Conservation (phyloP, 768 basidiomycete species). For the Candolleomyces eurysporus region DNA sequence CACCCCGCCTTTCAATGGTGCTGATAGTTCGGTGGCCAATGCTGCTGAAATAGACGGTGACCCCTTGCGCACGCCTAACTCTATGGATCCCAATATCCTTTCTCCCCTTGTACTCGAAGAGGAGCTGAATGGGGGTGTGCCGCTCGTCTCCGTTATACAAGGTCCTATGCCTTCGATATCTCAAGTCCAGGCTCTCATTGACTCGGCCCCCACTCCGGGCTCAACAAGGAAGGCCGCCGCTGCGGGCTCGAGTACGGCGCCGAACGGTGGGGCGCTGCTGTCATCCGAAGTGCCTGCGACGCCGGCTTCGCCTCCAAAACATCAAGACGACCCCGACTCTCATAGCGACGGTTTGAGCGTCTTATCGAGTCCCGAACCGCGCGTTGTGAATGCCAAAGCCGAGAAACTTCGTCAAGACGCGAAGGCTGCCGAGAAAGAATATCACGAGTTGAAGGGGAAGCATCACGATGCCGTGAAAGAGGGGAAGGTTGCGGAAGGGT, state of each 20-base stretch:
- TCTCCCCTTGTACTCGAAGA: constrained; percentile 18
- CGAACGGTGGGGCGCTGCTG: neutral
- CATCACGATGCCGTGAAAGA: constrained; percentile 36
- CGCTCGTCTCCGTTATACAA: constrained; percentile 1
- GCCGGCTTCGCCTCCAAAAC: neutral
- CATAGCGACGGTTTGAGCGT: constrained; percentile 17
- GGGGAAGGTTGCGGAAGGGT: constrained; percentile 28
- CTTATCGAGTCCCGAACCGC: constrained; percentile 32
- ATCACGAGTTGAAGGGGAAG: constrained; percentile 23
- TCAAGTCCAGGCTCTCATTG: neutral
- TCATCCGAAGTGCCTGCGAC: neutral
- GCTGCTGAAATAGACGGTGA: neutral
- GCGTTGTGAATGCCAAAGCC: constrained; percentile 29
- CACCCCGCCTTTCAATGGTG: neutral
- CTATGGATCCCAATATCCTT: constrained; percentile 6
- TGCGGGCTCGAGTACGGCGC: neutral
- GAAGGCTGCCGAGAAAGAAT: constrained; percentile 32
- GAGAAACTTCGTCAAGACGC: constrained; percentile 41
- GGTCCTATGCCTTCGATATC: constrained; percentile 6
- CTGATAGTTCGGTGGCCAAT: neutral
- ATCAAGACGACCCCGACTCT: constrained; percentile 8
- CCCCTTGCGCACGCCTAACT: constrained; percentile 5
- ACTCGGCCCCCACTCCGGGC: neutral
- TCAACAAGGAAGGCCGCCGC: neutral
- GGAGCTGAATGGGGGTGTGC: neutral